phyloP scores from a whole-genome alignment of 305 asterid species.

The Fraxinus platypoda region DNA sequence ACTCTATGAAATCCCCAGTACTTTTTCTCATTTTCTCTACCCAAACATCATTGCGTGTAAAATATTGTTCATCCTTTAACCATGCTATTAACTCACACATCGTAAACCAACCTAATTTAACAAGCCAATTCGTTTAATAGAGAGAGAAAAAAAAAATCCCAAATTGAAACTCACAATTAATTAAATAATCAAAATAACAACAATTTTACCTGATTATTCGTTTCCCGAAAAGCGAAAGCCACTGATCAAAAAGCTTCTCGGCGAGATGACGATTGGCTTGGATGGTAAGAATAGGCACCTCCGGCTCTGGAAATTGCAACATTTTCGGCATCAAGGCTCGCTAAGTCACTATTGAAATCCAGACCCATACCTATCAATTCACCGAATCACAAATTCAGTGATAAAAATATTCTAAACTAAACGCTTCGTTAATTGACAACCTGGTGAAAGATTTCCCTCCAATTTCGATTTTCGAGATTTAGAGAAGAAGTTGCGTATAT shows the following conservation, averaged over 20 bases:
- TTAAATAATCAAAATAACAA: neutral
- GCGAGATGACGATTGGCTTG: constrained; percentile 68
- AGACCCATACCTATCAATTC: constrained; percentile 50
- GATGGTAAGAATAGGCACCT: constrained; percentile 68
- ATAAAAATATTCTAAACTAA: constrained; percentile 28
- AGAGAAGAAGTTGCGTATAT: neutral
- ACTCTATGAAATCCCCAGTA: neutral
- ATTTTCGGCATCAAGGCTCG: constrained; percentile 72
- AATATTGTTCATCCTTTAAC: neutral
- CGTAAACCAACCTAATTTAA: neutral
- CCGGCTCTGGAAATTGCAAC: constrained; percentile 81
- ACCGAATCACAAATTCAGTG: constrained; percentile 11
- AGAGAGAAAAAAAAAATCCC: neutral
- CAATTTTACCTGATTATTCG: constrained; percentile 56
- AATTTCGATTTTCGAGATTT: neutral
- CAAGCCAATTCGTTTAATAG: neutral
- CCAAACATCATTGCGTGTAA: neutral
- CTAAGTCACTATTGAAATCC: constrained; percentile 69
- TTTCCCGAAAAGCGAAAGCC: constrained; percentile 84
- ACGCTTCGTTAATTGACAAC: constrained; percentile 30
- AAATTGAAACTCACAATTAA: neutral
- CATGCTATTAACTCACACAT: neutral
- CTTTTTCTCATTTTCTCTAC: neutral
- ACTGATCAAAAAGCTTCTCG: constrained; percentile 76
- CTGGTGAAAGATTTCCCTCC: neutral